Evolutionary conservation across 2,329 filamentous ascomycete species (phyloP).

Genomic region (Paecilomyces niveus): DNA sequence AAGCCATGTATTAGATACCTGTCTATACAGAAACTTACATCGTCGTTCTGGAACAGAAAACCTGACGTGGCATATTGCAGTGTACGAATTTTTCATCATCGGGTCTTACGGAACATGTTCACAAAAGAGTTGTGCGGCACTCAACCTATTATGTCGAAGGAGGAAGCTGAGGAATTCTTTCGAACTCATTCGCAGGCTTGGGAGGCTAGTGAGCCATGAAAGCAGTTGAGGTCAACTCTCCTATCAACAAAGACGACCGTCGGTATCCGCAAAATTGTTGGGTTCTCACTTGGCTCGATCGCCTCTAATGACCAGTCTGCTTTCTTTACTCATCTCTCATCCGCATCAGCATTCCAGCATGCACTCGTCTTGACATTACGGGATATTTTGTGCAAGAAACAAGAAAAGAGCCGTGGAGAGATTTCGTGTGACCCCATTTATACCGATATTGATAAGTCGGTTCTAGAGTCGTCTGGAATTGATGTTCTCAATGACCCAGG

Average conservation of each 20-base stretch:
- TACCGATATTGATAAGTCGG: conserved; percentile 7
- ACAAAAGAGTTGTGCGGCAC: conserved; percentile 1
- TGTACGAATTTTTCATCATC: conserved; percentile 2
- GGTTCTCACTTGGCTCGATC: conserved; percentile 3
- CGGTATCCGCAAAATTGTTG: conserved; percentile 2
- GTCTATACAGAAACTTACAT: neutral
- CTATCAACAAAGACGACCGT: neutral
- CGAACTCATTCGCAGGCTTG: conserved; percentile 1
- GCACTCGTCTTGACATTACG: conserved; percentile 3
- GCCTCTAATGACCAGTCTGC: neutral
- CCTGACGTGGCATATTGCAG: conserved; percentile 1
- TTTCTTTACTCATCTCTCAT: neutral
- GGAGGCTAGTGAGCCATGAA: conserved; percentile 1
- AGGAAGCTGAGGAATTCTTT: conserved; percentile 1
- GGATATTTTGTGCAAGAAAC: conserved; percentile 1
- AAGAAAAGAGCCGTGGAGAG: neutral
- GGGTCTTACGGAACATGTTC: conserved; percentile 1
- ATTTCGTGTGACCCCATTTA: conserved; percentile 16
- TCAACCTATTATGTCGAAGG: neutral
- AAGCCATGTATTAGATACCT: neutral
- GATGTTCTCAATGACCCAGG: conserved; percentile 19
- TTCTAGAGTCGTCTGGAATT: conserved; percentile 8
- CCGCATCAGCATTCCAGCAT: conserved; percentile 3
- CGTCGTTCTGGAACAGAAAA: neutral
- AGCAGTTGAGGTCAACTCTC: neutral